A percentile compares a stretch with the other conserved stretches of the same genome.
These are phyloP conservation scores for Peronospora farinosa DNA, from an alignment of 352 stramenopile species.

Conservation along the genomic window DNA sequence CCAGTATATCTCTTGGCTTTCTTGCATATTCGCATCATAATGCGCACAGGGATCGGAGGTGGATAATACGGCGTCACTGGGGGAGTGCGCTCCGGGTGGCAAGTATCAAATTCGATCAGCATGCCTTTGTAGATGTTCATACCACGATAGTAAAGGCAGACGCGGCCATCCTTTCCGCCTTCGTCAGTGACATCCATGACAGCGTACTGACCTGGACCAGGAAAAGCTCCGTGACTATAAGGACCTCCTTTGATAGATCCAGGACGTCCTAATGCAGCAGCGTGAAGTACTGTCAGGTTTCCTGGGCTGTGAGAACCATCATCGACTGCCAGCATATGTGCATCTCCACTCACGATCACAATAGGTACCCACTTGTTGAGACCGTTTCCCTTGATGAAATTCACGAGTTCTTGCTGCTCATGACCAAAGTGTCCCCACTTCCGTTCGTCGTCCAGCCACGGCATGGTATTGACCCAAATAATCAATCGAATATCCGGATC, in stretches of 20 bases:
- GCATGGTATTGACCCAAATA: conserved; percentile 85
- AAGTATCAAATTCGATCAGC: conserved; percentile 74
- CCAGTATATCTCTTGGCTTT: conserved; percentile 40
- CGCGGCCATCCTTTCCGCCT: conserved; percentile 41
- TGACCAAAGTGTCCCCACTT: conserved; percentile 85
- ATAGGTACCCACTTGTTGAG: conserved; percentile 68
- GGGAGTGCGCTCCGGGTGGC: conserved; percentile 58
- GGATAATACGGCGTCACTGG: conserved; percentile 51
- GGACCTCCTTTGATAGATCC: conserved; percentile 82
- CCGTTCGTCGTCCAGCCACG: conserved; percentile 78
- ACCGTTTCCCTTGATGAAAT: conserved; percentile 57
- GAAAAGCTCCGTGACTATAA: conserved; percentile 80
- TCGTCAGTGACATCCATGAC: conserved; percentile 79
- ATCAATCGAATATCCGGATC: conserved; percentile 60
- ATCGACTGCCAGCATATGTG: conserved; percentile 86
- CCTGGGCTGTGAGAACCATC: conserved; percentile 68
- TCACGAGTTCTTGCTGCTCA: conserved; percentile 73
- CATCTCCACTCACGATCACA: conserved; percentile 81
- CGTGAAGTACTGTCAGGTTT: conserved; percentile 74
- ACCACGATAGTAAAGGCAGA: conserved; percentile 69
- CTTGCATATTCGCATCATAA: conserved; percentile 50
- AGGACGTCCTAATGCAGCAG: conserved; percentile 69
- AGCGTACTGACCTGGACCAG: conserved; percentile 73
- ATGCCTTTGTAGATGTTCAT: conserved; percentile 49
- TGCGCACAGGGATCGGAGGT: conserved; percentile 47